A percentile compares a stretch with the other conserved stretches of the same genome.
Conservation (phyloP, 768 basidiomycete genomes). For the Tylopilus cervinicoccineus region DNA sequence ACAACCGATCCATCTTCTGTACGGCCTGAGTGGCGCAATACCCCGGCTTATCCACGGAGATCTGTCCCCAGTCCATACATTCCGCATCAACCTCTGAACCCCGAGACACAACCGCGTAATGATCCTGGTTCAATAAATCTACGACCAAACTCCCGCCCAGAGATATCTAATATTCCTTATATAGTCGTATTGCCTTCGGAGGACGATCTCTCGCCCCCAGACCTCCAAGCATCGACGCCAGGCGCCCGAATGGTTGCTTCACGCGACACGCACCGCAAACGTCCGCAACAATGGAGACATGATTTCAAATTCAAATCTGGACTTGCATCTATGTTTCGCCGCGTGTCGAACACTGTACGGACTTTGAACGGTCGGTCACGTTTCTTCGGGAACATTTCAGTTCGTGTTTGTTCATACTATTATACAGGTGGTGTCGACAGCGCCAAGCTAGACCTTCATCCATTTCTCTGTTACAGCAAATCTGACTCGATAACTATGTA, state of each 20-base stretch:
- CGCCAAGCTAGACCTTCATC: constrained; percentile 23
- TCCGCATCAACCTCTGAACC: constrained; percentile 17
- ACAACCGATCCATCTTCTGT: constrained; percentile 8
- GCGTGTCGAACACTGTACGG: constrained; percentile 13
- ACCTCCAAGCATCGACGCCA: constrained; percentile 18
- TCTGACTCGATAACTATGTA: constrained; percentile 38
- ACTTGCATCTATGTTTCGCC: constrained; percentile 29
- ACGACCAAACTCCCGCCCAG: too few species aligned
- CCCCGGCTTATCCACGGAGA: constrained; percentile 10
- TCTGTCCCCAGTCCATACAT: constrained; percentile 31
- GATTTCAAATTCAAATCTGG: constrained; percentile 33
- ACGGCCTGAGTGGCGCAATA: constrained; percentile 2
- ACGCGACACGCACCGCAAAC: constrained; percentile 16
- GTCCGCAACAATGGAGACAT: constrained; percentile 27
- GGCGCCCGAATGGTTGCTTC: constrained; percentile 14
- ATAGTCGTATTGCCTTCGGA: constrained; percentile 10
- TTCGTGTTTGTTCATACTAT: background rate
- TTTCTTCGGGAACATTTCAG: background rate
- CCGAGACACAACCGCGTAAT: background rate
- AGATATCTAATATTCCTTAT: constrained; percentile 5
- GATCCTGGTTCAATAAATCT: too few species aligned
- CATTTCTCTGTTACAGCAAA: constrained; percentile 21
- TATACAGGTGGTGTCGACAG: constrained; percentile 23
- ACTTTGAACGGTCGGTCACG: constrained; percentile 17
- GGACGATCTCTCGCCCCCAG: constrained; percentile 20